Base-by-base conservation (phyloP, 2,329 filamentous ascomycete species). In the Aureobasidium lini region DNA sequence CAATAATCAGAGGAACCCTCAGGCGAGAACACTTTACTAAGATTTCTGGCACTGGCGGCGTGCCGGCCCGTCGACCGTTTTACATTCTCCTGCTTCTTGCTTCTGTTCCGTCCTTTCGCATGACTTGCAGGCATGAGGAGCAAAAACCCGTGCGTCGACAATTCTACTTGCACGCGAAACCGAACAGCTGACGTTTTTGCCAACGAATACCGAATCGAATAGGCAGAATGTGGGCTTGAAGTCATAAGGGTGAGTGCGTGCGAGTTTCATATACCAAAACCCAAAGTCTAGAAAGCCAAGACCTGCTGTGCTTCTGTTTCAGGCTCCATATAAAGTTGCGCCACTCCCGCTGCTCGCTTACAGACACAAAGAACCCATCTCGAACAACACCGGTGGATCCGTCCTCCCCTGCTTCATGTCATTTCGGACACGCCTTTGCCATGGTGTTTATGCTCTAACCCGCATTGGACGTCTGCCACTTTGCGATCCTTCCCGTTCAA, bases 331-430 rank as follows among this genome's bases (percentile, higher is more conserved):
- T 34, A 54, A 54, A 18, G n/a, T 43, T 54, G 29, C 50, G 50
- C 50, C 50, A 54, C 50, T 39, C 50, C 39, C 50, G 50, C 11
- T 54, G 23, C 50, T 54, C 50, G 50, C 50, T 54, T 54, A 37
- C 37, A 11, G 50, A 54, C 34, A 43, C 50, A 54, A 43, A 54
- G 50, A 42, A 54, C 37, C 50, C 39, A 40, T 31, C 50, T 16
- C 11, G 13, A 54, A 28, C 50, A 18, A 39, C 48, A 37, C n/a
- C 10, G 36, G 48, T 52, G 48, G 48, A 40, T 10, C 48, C 34
- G 48, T 39, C 15, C 23, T 29, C 29, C 37, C 39, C 50, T 54
- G 37, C 28, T 54, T 43, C 50, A 37, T 54, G 50, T 54, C 50
- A 54, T 54, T 43, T 54, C 37, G 50, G 37, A 43, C 50, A 18